phyloP scores from a whole-genome alignment of 495 filamentous ascomycete species.

The Annulohypoxylon maeteangense region DNA sequence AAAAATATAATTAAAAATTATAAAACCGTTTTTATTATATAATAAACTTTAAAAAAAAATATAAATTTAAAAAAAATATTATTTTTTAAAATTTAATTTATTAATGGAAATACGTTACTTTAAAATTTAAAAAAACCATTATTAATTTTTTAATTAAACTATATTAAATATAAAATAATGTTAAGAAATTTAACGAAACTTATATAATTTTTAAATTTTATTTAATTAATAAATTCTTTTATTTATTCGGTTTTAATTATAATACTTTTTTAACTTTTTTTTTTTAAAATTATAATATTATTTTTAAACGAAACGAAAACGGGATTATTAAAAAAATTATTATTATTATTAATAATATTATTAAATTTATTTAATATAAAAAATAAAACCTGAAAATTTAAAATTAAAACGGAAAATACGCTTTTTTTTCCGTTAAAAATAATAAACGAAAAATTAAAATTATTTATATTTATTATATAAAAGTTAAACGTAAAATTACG shows the following conservation, averaged over 20 bases:
- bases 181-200: constrained; percentile 13
- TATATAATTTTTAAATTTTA: not conserved
- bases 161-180: not conserved
- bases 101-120: constrained; percentile 2
- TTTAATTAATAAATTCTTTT: constrained; percentile 19
- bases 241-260: not conserved
- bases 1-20: constrained; percentile 1
- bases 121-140: not conserved
- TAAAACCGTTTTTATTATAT: not conserved
- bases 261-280: constrained; percentile 3
- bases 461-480: not conserved
- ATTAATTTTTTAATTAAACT: constrained; percentile 3
- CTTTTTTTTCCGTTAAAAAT: not conserved
- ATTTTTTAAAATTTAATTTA: constrained; percentile 15
- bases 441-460: not conserved
- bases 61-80: not conserved
- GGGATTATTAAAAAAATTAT: not conserved
- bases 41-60: not conserved
- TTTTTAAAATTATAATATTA: constrained; percentile 17
- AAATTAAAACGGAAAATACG: constrained; percentile 12
- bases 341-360: constrained; percentile 1
- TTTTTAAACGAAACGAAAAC: not conserved
- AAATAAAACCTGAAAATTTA: constrained; percentile 8
- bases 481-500: not conserved
- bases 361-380: constrained; percentile 9